These are phyloP conservation scores for Leccinum uliginosum DNA, from an alignment of 768 basidiomycete species.

Conservation along the genomic window DNA sequence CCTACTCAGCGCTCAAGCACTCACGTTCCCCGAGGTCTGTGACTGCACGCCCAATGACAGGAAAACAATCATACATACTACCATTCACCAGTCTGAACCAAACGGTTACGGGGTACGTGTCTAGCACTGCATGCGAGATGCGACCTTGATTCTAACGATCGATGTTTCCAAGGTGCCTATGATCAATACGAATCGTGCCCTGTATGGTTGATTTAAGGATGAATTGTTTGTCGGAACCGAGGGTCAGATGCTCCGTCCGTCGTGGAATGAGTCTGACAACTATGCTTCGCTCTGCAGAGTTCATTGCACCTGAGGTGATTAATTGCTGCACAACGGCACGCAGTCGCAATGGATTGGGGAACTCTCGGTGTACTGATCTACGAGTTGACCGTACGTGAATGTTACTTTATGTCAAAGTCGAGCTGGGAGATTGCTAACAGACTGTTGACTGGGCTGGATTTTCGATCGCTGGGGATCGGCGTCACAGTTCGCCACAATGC, in stretches of 20 bases:
- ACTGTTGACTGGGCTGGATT: slow-evolving; percentile 29
- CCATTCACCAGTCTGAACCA: slow-evolving; percentile 77
- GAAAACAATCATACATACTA: too few species aligned
- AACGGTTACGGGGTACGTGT: slow-evolving; percentile 81
- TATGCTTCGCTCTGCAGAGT: slow-evolving; percentile 53
- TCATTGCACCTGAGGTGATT: slow-evolving; percentile 99
- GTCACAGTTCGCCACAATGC: slow-evolving; percentile 89
- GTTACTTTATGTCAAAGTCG: slow-evolving; percentile 23
- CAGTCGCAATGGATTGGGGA: slow-evolving; percentile 99
- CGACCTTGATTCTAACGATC: slow-evolving; percentile 1
- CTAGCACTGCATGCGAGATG: slow-evolving; percentile 5
- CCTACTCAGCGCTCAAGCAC: too few species aligned
- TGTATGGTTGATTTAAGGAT: slow-evolving; percentile 98
- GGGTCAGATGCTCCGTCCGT: slow-evolving; percentile 45
- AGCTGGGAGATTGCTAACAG: slow-evolving; percentile 31
- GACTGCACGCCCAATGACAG: too few species aligned
- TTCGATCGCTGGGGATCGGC: slow-evolving; percentile 15
- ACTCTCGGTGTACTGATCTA: slow-evolving; percentile 96
- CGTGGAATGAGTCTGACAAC: slow-evolving; percentile 12
- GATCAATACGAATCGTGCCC: too few species aligned
- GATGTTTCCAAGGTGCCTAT: too few species aligned
- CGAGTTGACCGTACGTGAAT: slow-evolving; percentile 89
- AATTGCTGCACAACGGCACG: too few species aligned
- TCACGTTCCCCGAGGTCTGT: too few species aligned
- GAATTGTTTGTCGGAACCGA: slow-evolving; percentile 99